Conservation (phyloP, 805 yeast species). For the Cephaloascus fragrans region DNA sequence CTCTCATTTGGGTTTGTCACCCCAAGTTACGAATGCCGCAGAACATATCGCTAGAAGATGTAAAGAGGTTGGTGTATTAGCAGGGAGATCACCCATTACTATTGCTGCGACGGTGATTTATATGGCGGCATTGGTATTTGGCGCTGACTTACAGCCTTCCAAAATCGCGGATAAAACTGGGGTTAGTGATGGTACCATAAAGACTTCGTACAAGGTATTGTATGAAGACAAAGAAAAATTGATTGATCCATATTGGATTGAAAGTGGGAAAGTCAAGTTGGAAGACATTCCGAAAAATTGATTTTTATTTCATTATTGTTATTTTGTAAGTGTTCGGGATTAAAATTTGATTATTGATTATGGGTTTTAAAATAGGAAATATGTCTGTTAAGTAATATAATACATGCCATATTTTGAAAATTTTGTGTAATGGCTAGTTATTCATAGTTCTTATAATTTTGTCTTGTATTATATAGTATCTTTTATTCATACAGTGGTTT, state of each 20-base stretch:
- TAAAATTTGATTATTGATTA: no score
- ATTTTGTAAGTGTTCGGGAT: no score
- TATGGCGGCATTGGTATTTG: conserved; percentile 86
- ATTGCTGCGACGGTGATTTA: conserved; percentile 96
- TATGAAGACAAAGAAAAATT: conserved; percentile 57
- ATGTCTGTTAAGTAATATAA: no score
- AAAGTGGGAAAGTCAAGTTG: conserved; percentile 51
- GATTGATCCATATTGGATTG: conserved; percentile 71
- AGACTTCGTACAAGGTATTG: conserved; percentile 79
- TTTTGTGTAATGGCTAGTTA: no score
- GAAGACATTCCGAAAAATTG: conserved; percentile 26
- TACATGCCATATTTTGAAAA: no score
- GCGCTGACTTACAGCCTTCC: conserved; percentile 62
- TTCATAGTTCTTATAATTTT: no score
- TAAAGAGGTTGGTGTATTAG: conserved; percentile 85
- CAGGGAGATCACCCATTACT: conserved; percentile 94
- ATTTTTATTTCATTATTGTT: neutral
- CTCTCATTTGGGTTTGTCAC: conserved; percentile 81
- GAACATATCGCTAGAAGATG: conserved; percentile 86
- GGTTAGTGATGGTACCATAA: conserved; percentile 95
- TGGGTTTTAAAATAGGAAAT: no score
- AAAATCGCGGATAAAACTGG: conserved; percentile 89
- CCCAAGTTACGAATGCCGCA: conserved; percentile 84
- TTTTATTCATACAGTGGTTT: neutral
- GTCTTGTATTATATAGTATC: no score